These are phyloP conservation scores for Prunella vulgaris DNA, from an alignment of 257 asterid genomes.

Conservation along the genomic window DNA sequence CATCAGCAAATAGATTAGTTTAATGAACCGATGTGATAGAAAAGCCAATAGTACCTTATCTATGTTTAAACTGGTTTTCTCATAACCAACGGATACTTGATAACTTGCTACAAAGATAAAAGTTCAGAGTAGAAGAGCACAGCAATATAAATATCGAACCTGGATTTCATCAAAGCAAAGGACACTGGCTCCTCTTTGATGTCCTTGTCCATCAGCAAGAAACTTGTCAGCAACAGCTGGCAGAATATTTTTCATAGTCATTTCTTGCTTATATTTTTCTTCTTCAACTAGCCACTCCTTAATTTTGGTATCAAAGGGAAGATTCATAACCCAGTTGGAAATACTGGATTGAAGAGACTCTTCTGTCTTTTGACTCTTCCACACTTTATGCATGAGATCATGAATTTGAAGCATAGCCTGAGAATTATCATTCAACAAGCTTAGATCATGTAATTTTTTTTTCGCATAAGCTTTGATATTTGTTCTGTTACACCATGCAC, in stretches of 20 bases:
- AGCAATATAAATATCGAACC: constrained; percentile 35
- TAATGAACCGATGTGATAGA: background rate
- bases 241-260: constrained; percentile 78
- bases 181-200: constrained; percentile 69
- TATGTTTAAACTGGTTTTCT: background rate
- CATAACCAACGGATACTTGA: background rate
- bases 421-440: constrained; percentile 15
- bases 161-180: constrained; percentile 96
- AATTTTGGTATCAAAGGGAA: constrained; percentile 79
- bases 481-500: background rate
- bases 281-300: constrained; percentile 95
- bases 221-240: constrained; percentile 93
- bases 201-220: constrained; percentile 60
- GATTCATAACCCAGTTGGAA: constrained; percentile 77
- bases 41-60: background rate
- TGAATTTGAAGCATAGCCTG: constrained; percentile 98
- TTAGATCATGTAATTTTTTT: background rate
- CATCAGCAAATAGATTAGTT: background rate
- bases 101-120: background rate
- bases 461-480: background rate
- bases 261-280: constrained; percentile 82
- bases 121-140: background rate
- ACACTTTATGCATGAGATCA: constrained; percentile 79
- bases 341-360: constrained; percentile 65
- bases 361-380: constrained; percentile 58